A percentile compares a stretch with the other conserved stretches of the same genome.
phyloP scores from a whole-genome alignment of 2,329 filamentous ascomycete genomes.

The Neonectria ditissima region DNA sequence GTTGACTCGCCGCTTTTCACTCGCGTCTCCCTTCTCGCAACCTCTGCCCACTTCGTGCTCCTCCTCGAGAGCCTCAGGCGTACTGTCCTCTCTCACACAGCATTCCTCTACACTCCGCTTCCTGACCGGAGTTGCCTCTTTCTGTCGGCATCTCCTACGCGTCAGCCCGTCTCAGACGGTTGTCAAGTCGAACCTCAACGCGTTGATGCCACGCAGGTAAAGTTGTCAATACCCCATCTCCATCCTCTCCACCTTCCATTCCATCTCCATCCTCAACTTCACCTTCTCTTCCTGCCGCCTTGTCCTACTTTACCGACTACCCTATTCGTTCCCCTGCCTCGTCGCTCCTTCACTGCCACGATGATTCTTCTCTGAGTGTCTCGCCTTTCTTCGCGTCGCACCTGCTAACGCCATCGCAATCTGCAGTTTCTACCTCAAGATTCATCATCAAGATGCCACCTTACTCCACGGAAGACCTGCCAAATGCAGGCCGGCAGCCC shows the following conservation, averaged over 20 bases:
- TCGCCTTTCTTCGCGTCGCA: neutral
- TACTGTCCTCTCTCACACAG: neutral
- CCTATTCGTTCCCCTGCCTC: neutral
- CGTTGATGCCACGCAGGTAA: neutral
- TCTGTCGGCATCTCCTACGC: no score
- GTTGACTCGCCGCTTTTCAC: neutral
- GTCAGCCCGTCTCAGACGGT: neutral
- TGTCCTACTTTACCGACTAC: neutral
- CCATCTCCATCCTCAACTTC: no score
- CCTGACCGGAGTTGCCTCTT: neutral
- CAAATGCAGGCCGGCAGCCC: neutral
- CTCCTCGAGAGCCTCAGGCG: neutral
- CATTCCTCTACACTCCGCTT: neutral
- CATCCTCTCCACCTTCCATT: neutral
- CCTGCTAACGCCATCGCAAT: neutral
- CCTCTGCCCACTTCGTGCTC: neutral
- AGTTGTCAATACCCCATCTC: neutral
- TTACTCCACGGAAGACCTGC: conserved; percentile 6
- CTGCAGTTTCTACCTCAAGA: neutral
- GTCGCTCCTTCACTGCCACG: neutral
- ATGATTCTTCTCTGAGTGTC: neutral
- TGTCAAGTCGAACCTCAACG: neutral
- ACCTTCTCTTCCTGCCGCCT: neutral
- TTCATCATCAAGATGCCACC: conserved; percentile 1
- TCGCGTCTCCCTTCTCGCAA: neutral